These are phyloP conservation scores for Chalara sp. DNA, from an alignment of 2,329 filamentous ascomycete species.

Conservation along the genomic window DNA sequence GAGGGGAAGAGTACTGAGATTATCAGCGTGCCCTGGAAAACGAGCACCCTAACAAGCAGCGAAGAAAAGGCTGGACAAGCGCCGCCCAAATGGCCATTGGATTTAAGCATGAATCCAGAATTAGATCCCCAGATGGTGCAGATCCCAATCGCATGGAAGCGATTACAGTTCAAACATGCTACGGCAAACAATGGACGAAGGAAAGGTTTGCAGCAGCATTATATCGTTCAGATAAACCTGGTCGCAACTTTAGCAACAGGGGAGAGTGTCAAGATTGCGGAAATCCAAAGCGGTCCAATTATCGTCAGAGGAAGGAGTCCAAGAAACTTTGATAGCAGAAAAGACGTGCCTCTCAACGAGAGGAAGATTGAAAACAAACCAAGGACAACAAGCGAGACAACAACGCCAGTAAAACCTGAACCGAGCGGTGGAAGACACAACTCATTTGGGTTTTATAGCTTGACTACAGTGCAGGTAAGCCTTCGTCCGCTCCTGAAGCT, in stretches of 20 bases:
- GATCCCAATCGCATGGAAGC: conserved; percentile 86
- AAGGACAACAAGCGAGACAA: conserved; percentile 15
- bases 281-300: conserved; percentile 86
- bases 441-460: conserved; percentile 21
- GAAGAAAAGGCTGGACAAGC: conserved; percentile 38
- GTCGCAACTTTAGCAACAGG: conserved; percentile 62
- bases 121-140: conserved; percentile 74
- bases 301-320: conserved; percentile 91
- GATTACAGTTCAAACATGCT: conserved; percentile 90
- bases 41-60: conserved; percentile 15
- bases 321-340: conserved; percentile 86
- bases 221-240: conserved; percentile 79
- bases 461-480: conserved; percentile 22
- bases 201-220: conserved; percentile 93
- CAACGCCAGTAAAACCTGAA: conserved; percentile 21
- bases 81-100: conserved; percentile 48
- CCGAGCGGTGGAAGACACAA: conserved; percentile 14
- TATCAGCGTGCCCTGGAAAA: conserved; percentile 96
- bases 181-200: conserved; percentile 93
- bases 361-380: conserved; percentile 23
- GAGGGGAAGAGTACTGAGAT: conserved; percentile 90
- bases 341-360: conserved; percentile 64
- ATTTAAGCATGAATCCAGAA: conserved; percentile 53
- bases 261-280: conserved; percentile 68
- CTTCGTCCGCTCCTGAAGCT: background rate